These are phyloP conservation scores for Cryphonectria japonica DNA, from an alignment of 2,329 filamentous ascomycete genomes.

Conservation along the genomic window DNA sequence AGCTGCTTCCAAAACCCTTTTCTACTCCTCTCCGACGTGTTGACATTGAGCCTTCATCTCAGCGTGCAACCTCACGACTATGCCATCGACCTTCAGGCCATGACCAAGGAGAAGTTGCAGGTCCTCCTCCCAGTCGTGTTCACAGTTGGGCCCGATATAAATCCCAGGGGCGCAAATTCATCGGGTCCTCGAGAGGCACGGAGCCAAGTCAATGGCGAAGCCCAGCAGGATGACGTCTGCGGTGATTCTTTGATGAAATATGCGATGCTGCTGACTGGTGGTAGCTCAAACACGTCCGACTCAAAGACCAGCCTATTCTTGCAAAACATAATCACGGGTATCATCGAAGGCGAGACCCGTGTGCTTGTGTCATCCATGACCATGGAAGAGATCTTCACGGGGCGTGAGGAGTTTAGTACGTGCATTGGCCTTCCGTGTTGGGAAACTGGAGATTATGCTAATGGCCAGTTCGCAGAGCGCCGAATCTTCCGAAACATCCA, in stretches of 20 bases:
- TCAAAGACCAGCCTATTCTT: slow-evolving; percentile 60
- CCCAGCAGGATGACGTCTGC: slow-evolving; percentile 53
- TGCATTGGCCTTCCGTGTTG: background rate
- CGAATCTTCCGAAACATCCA: slow-evolving; percentile 78
- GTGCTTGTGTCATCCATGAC: slow-evolving; percentile 85
- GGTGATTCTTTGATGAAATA: slow-evolving; percentile 77
- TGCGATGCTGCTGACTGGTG: slow-evolving; percentile 75
- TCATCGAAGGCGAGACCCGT: slow-evolving; percentile 86
- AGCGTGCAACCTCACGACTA: slow-evolving; percentile 80
- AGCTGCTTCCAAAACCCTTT: background rate
- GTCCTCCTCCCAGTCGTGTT: slow-evolving; percentile 83
- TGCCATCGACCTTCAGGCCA: slow-evolving; percentile 79
- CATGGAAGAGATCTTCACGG: slow-evolving; percentile 76
- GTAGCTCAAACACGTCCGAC: slow-evolving; percentile 45
- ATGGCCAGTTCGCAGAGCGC: slow-evolving; percentile 46
- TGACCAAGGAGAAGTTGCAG: slow-evolving; percentile 87
- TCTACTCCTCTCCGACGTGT: background rate
- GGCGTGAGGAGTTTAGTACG: slow-evolving; percentile 39
- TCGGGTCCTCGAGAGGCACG: slow-evolving; percentile 20
- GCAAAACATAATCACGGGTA: slow-evolving; percentile 84
- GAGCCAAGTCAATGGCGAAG: slow-evolving; percentile 30
- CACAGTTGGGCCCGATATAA: slow-evolving; percentile 80
- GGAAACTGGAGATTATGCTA: background rate
- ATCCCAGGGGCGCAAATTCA: slow-evolving; percentile 55
- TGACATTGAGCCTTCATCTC: slow-evolving; percentile 37